A percentile compares a stretch with the other conserved stretches of the same genome.
phyloP scores from a whole-genome alignment of 2,329 filamentous ascomycete genomes.

The Cordyceps javanica region DNA sequence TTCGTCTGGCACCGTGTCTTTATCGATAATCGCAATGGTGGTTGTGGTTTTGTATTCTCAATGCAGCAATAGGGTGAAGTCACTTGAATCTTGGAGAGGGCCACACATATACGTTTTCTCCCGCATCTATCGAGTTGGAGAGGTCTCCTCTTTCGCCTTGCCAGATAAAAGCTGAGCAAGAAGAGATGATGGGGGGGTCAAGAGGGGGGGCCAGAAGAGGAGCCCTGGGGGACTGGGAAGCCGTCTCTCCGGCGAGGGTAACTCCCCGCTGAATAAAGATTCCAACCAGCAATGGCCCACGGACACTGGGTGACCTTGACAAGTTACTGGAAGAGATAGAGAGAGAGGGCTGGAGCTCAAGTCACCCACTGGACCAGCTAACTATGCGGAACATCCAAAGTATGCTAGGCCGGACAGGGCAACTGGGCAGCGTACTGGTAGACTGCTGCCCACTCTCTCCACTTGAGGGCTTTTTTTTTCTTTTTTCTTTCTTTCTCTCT shows the following conservation, averaged over 20 bases:
- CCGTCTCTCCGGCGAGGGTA: not conserved
- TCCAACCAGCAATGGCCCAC: not conserved
- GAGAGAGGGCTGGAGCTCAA: not conserved
- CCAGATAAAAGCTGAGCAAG: not conserved
- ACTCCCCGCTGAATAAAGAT: slow-evolving; percentile 13
- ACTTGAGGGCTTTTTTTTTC: not conserved
- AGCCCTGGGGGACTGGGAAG: not conserved
- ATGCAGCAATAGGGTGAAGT: no score
- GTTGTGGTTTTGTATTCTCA: no score
- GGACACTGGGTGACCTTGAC: not conserved
- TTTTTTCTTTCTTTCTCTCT: no score
- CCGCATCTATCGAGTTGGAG: no score
- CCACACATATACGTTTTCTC: no score
- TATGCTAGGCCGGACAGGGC: not conserved
- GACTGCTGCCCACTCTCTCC: not conserved
- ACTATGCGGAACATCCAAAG: slow-evolving; percentile 8
- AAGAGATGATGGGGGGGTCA: not conserved
- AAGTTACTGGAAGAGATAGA: no score
- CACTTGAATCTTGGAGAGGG: no score
- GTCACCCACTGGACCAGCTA: not conserved
- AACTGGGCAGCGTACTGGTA: not conserved
- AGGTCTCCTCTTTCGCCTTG: slow-evolving; percentile 6
- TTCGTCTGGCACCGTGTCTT: no score
- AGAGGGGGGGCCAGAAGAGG: not conserved
- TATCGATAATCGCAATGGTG: no score